Evolutionary conservation across 345 rosid genomes (phyloP).

Genomic region (Pseudoturritis turrita): DNA sequence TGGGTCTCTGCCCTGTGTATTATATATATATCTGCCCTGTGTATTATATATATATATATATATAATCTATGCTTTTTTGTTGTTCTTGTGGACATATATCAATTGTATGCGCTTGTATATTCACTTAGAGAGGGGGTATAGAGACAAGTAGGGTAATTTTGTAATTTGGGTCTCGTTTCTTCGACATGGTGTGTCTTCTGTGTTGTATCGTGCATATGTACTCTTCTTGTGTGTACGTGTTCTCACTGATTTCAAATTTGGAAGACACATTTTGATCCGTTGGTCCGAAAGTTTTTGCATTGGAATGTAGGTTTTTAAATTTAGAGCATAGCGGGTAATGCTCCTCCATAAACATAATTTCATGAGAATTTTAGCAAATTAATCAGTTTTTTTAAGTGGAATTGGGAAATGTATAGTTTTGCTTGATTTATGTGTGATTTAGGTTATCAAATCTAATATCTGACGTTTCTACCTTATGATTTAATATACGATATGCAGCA

Average conservation of each 20-base stretch:
- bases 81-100: neutral
- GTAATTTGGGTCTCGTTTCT: neutral
- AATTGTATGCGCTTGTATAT: constrained; percentile 7
- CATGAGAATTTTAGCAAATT: neutral
- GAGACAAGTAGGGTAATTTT: constrained; percentile 9
- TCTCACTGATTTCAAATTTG: neutral
- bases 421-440: too few species aligned
- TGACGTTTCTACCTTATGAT: too few species aligned
- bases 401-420: too few species aligned
- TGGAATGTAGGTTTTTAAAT: neutral
- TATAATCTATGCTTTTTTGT: neutral
- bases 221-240: constrained; percentile 15
- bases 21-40: constrained; percentile 8
- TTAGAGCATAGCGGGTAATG: neutral
- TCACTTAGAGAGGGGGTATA: constrained; percentile 1
- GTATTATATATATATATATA: neutral
- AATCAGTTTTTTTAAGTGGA: neutral
- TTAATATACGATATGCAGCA: too few species aligned
- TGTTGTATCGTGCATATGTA: constrained; percentile 24
- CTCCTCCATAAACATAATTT: too few species aligned
- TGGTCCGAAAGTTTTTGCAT: neutral
- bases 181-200: constrained; percentile 9
- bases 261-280: neutral
- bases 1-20: constrained; percentile 17
- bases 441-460: too few species aligned